Base-by-base conservation (phyloP, 768 basidiomycete species). In the Auriscalpium vulgare region DNA sequence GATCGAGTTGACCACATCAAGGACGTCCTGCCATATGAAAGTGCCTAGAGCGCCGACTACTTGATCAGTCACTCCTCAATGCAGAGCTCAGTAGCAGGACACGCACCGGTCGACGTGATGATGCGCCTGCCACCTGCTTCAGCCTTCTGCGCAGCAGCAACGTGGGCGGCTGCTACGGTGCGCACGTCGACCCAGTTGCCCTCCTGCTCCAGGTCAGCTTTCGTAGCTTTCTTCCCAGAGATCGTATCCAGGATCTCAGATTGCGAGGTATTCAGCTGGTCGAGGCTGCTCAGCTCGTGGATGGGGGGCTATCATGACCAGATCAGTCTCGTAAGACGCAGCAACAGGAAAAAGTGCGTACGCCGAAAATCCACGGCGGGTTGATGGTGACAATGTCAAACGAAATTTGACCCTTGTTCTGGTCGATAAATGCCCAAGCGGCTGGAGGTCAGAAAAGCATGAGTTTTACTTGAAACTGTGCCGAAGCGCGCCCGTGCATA, bases 351-450 rank as follows among this genome's bases (percentile, higher is more conserved):
- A 43, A 2, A 43, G 21, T 21, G 13, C 40, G 11, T 43, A 43
- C 40, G 2, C 40, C 40, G 40, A 43, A 43, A 3, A 43, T 11
- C 46, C 58, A 70, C 34, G 73, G 71, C n/a, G 74, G 73, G 55
- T 62, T 62, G 52, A 74, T 53, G 1, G 67, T 67, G 5, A 68
- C 21, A 21, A 21, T 21, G 21, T 21, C 21, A 21, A 21, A 21
- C 21, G 21, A 21, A 21, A 21, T 21, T 21, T 21, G 21, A 21
- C 21, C 21, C 21, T 21, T 21, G 21, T 21, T 21, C 21, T 21
- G 21, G 21, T 21, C 21, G 21, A 21, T 21, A 3, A 21, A 21
- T 21, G 21, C 21, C 21, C 21, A 21, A 1, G 21, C 65, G 36
- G 69, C 64, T 65, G 19, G 19, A 17, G 17, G 14, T 11, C n/a